Conservation (phyloP, 768 basidiomycete species). For the Termitomyces sp. region DNA sequence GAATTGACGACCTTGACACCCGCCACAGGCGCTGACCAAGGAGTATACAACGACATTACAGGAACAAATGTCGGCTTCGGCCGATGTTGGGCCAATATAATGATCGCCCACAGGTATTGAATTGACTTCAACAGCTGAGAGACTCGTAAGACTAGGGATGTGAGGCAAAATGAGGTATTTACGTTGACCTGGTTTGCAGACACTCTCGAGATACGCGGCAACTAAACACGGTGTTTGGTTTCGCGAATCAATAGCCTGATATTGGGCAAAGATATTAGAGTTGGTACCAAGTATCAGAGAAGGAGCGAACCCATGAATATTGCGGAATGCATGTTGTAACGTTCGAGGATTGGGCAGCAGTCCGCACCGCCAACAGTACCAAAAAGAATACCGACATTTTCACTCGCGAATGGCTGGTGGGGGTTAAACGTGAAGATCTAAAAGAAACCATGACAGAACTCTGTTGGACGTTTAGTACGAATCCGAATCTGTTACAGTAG, state of each 20-base stretch:
- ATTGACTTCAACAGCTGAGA: conserved; percentile 34
- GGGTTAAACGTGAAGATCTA: too few species aligned
- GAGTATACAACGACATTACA: conserved; percentile 62
- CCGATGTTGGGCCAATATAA: conserved; percentile 39
- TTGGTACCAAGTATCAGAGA: background rate
- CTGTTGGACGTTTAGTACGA: background rate
- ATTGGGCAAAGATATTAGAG: background rate
- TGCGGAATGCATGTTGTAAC: conserved; percentile 31
- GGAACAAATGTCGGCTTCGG: conserved; percentile 36
- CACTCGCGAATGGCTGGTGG: conserved; percentile 2
- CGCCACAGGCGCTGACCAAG: conserved; percentile 54
- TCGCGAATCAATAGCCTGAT: conserved; percentile 36
- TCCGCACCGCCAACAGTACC: background rate
- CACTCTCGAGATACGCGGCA: conserved; percentile 43
- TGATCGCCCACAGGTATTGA: conserved; percentile 33
- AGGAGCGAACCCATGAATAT: conserved; percentile 33
- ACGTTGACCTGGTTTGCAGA: conserved; percentile 33
- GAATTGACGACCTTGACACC: conserved; percentile 49
- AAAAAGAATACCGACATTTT: background rate
- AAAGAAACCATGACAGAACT: too few species aligned
- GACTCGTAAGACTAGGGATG: background rate
- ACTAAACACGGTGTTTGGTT: conserved; percentile 49
- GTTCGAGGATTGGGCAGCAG: conserved; percentile 29
- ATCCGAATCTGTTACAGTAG: too few species aligned
- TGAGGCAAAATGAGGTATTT: conserved; percentile 8